Conservation (phyloP, 202 grass and related monocot genomes). For the Brachypodium distachyon region DNA sequence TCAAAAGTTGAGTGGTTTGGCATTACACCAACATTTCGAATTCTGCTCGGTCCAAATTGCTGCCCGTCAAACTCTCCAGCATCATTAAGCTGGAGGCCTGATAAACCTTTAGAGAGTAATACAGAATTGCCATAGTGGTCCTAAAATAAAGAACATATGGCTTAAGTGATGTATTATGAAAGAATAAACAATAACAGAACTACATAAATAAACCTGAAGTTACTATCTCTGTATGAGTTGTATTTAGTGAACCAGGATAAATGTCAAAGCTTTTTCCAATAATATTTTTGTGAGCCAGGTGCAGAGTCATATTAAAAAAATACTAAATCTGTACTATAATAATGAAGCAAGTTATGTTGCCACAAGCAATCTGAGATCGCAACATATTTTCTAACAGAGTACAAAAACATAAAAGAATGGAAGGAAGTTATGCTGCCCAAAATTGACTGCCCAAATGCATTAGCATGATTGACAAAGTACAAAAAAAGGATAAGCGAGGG, state of each 20-base stretch:
- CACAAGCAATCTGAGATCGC: not conserved
- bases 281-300: not conserved
- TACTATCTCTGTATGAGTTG: not conserved
- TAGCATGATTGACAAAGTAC: not conserved
- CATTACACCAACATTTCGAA: conserved; percentile 21
- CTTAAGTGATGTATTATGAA: not conserved
- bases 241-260: not conserved
- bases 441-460: not conserved
- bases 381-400: not conserved
- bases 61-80: conserved; percentile 13
- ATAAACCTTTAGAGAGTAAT: conserved; percentile 17
- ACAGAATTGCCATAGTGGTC: conserved; percentile 31
- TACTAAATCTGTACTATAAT: not conserved
- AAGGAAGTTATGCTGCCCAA: not conserved
- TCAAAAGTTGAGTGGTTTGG: conserved; percentile 11
- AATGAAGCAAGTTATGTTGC: not conserved
- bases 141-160: conserved; percentile 12
- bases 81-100: conserved; percentile 8
- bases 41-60: conserved; percentile 26
- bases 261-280: not conserved
- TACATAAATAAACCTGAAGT: not conserved
- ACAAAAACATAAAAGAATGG: not conserved
- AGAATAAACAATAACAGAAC: not conserved
- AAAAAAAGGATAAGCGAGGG: not conserved
- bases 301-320: not conserved